phyloP scores from a whole-genome alignment of 257 asterid species.

The Capsicum baccatum region DNA sequence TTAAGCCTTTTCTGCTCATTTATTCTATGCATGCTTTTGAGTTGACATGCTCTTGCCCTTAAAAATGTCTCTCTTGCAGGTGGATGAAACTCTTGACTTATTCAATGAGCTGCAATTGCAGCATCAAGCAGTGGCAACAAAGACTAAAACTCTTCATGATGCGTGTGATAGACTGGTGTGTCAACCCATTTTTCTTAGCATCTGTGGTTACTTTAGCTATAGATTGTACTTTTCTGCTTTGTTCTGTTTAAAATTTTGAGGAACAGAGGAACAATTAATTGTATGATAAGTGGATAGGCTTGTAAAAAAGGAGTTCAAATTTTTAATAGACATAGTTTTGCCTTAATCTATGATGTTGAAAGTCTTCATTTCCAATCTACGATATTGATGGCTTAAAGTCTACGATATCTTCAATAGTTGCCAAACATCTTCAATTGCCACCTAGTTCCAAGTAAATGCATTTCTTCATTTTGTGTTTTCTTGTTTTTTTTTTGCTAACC shows the following conservation, averaged over 20 bases:
- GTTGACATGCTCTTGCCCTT: neutral
- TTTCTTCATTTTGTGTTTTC: neutral
- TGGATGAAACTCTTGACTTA: constrained; percentile 93
- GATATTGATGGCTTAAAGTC: neutral
- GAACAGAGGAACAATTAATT: neutral
- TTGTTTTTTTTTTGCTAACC: constrained; percentile 16
- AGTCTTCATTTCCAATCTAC: constrained; percentile 7
- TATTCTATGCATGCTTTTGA: constrained; percentile 29
- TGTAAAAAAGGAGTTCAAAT: neutral
- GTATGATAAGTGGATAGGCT: constrained; percentile 2
- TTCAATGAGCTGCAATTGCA: constrained; percentile 91
- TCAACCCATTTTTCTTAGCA: constrained; percentile 35
- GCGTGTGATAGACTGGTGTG: constrained; percentile 96
- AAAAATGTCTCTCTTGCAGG: constrained; percentile 58
- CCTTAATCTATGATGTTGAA: neutral
- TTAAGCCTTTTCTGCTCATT: constrained; percentile 24
- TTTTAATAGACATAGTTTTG: neutral
- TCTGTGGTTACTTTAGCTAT: constrained; percentile 21
- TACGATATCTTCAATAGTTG: neutral
- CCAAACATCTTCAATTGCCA: neutral
- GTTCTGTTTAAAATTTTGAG: neutral
- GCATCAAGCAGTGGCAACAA: constrained; percentile 97
- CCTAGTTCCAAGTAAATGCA: constrained; percentile 14
- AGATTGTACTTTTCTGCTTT: neutral
- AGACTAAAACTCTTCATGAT: constrained; percentile 97